Evolutionary conservation across 257 asterid genomes (phyloP), one percentile per base, ranked within the genome.

Genomic region (Fraxinus excelsior): DNA sequence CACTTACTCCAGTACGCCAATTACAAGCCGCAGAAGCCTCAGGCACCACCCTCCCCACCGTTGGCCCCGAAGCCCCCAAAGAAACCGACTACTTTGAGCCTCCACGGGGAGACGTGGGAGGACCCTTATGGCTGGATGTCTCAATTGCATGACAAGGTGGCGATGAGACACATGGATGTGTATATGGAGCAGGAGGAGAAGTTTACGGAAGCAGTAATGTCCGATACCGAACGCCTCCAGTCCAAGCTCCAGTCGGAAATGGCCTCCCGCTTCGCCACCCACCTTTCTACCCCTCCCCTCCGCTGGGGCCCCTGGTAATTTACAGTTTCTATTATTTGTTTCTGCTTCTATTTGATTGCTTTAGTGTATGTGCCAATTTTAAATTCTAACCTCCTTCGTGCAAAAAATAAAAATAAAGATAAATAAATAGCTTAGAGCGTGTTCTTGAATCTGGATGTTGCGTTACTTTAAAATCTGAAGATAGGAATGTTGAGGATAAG

Each of bases 101-200:
- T 93, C 69, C 98, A 95, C 87, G 96, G 91, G 2, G 94, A 88
- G 81, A 87, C 96, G 14, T 92, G 98, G 98, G 92, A 91, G 68
- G 99, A 94, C 79, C 91, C 86, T 14, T 94, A 92, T 84, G 85
- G 70, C 37, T 94, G 99, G 99, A 94, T 92, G 99, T 92, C 99
- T 11, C 96, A 91, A 82, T 84, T 94, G 40, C 81, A 84, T 67
- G 99, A 94, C 68, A 87, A 75, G 81, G 98, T 92, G 69, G 95
- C 99, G 13, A 94, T 94, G 99, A 90, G 99, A 8, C 99, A 95
- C 85, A 95, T 95, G 98, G 97, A 91, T 79, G 96, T 93, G 7
- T 93, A 87, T 83, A 89, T 95, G 99, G 99, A 95, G 83, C 99
- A 93, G 81, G 99, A 94, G 84, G 99, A 94, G 92, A 94, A 94